Conservation (phyloP, 129 eudicot species). For the Escallonia herrerae region DNA sequence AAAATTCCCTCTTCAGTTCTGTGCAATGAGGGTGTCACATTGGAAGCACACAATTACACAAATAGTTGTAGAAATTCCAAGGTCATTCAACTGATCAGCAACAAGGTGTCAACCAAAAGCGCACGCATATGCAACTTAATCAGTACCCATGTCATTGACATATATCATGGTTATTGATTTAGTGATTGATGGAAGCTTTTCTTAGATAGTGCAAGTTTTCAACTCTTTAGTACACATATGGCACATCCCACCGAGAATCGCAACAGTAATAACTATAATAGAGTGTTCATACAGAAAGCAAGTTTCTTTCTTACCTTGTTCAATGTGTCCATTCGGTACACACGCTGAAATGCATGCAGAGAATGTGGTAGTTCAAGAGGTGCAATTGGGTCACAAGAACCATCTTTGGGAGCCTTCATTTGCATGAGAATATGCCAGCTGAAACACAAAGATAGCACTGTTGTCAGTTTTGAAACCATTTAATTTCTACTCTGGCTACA, state of each 20-base stretch:
- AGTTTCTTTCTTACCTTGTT: conserved; percentile 35
- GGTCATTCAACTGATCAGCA: too few species aligned
- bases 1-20: too few species aligned
- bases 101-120: too few species aligned
- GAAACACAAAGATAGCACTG: neutral
- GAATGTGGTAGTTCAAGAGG: conserved; percentile 89
- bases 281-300: too few species aligned
- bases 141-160: too few species aligned
- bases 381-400: conserved; percentile 75
- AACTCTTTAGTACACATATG: neutral
- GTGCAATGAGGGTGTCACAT: too few species aligned
- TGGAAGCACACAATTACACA: too few species aligned
- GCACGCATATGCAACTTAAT: too few species aligned
- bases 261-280: neutral
- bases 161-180: too few species aligned
- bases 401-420: conserved; percentile 61
- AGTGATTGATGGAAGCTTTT: too few species aligned
- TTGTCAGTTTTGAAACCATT: neutral
- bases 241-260: neutral
- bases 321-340: conserved; percentile 33
- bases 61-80: too few species aligned
- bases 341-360: conserved; percentile 54
- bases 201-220: too few species aligned
- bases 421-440: conserved; percentile 95
- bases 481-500: neutral